Evolutionary conservation across 441 rosid genomes (phyloP).

Genomic region (Adansonia madagascariensis): DNA sequence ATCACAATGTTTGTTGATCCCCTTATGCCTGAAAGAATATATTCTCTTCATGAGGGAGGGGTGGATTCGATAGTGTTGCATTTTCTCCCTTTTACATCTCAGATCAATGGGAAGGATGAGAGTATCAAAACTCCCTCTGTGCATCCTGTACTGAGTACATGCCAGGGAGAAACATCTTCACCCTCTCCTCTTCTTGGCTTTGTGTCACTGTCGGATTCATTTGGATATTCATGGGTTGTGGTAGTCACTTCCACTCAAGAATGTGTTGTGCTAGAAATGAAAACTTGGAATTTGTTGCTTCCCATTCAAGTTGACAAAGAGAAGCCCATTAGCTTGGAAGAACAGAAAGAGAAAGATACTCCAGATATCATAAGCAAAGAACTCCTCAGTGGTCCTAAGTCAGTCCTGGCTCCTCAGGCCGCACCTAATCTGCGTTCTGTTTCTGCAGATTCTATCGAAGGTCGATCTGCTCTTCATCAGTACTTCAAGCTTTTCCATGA

Average conservation of each 20-base stretch:
- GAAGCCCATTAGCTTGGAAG: constrained; percentile 41
- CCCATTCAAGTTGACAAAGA: constrained; percentile 59
- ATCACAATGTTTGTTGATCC: constrained; percentile 69
- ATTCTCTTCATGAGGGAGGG: constrained; percentile 80
- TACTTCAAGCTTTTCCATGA: constrained; percentile 93
- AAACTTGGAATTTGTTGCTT: constrained; percentile 77
- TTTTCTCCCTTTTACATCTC: constrained; percentile 95
- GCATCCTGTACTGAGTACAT: constrained; percentile 82
- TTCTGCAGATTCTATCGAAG: constrained; percentile 90
- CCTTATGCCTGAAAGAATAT: constrained; percentile 80
- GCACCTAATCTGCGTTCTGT: constrained; percentile 72
- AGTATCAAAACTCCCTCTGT: constrained; percentile 74
- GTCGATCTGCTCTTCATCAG: constrained; percentile 83
- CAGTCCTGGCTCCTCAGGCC: constrained; percentile 74
- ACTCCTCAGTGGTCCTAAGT: constrained; percentile 82
- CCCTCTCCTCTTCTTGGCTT: constrained; percentile 66
- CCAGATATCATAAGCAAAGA: constrained; percentile 83
- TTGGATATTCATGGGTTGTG: constrained; percentile 86
- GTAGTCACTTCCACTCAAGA: constrained; percentile 67
- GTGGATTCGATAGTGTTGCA: constrained; percentile 84
- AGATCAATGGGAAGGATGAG: constrained; percentile 74
- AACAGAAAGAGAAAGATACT: constrained; percentile 49
- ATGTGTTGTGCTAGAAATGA: constrained; percentile 87
- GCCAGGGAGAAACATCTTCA: constrained; percentile 64
- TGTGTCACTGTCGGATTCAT: constrained; percentile 75